Evolutionary conservation across 2,329 filamentous ascomycete species (phyloP), one percentile per base, ranked within the genome.

Genomic region (Claviceps purpurea): DNA sequence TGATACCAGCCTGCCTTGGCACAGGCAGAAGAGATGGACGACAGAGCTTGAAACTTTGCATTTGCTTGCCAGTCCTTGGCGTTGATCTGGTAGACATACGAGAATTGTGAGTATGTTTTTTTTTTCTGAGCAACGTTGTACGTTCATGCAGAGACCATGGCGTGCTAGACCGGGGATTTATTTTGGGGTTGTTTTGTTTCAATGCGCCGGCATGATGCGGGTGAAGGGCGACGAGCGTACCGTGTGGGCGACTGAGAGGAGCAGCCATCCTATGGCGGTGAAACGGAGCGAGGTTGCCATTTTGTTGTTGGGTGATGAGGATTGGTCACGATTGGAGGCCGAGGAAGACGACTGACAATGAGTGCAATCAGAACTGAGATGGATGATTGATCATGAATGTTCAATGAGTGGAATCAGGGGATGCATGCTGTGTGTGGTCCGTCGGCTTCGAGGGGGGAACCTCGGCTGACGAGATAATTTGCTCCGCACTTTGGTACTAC

Each of bases 1-100:
- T 57, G 54, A 46, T 56, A 57, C 54, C 54, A 57, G 46, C 56
- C 56, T 11, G 24, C 47, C 40, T 51, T 53, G 37, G 56, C 56
- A 41, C 56, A 56, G 14, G 54, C 44, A 7, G 42, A 47, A 2
- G 54, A 43, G 5, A 51, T 16, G 4, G 50, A n/a, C 6, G 54
- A 47, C 7, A 57, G 54, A 26, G 49, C 41, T 8, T 53, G 52
- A 45, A 56, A 56, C 37, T 53, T 50, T 30, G 42, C 51, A n/a
- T 53, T 50, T 22, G 50, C 45, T 38, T 57, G 56, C 56, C 54
- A 57, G 50, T 57, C 54, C 44, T 51, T 53, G 24, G 52, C 56
- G n/a, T 45, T 37, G 22, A n/a, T 37, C 56, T 57, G 40, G 5
- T 39, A 26, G 6, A 11, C 20, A 4, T 8, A 38, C 24, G 16